Percentiles rank a stretch among this genome's conserved stretches.
phyloP scores from a whole-genome alignment of 2,329 filamentous ascomycete species.

The Drechslerella coelobrocha region DNA sequence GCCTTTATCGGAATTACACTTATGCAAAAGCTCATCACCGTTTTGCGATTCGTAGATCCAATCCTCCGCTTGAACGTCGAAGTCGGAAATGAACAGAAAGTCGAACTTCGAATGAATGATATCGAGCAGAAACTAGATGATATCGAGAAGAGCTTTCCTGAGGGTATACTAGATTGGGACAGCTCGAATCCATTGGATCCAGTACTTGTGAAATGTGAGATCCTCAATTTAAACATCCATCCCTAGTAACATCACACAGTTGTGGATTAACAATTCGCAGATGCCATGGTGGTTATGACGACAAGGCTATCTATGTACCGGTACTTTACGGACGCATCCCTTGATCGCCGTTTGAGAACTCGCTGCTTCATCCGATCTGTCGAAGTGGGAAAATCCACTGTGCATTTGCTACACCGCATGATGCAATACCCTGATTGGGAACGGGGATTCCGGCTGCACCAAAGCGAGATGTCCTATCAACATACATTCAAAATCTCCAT shows the following conservation, averaged over 20 bases:
- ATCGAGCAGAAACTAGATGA: slow-evolving; percentile 46
- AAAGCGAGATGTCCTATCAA: slow-evolving; percentile 53
- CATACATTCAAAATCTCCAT: slow-evolving; percentile 54
- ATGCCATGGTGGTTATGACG: slow-evolving; percentile 44
- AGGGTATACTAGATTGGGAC: slow-evolving; percentile 50
- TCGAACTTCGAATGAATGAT: slow-evolving; percentile 35
- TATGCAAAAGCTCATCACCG: slow-evolving; percentile 32
- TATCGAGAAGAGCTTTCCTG: slow-evolving; percentile 39
- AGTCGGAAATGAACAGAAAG: slow-evolving; percentile 25
- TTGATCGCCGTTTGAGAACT: slow-evolving; percentile 52
- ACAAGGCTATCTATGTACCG: slow-evolving; percentile 54
- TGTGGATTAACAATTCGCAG: slow-evolving; percentile 8
- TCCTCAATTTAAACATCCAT: background rate
- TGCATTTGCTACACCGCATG: slow-evolving; percentile 52
- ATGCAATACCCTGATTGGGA: slow-evolving; percentile 52
- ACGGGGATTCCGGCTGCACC: slow-evolving; percentile 51
- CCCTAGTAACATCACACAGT: background rate
- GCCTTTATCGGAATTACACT: slow-evolving; percentile 15
- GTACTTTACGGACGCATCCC: slow-evolving; percentile 53
- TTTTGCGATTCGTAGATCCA: slow-evolving; percentile 23
- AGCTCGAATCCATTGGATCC: slow-evolving; percentile 52
- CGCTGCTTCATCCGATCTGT: slow-evolving; percentile 55
- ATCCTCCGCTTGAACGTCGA: slow-evolving; percentile 38
- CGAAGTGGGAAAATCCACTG: slow-evolving; percentile 54
- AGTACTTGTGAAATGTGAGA: slow-evolving; percentile 52